Evolutionary conservation across 2,329 filamentous ascomycete species (phyloP).

Genomic region (Parastagonospora avenae): DNA sequence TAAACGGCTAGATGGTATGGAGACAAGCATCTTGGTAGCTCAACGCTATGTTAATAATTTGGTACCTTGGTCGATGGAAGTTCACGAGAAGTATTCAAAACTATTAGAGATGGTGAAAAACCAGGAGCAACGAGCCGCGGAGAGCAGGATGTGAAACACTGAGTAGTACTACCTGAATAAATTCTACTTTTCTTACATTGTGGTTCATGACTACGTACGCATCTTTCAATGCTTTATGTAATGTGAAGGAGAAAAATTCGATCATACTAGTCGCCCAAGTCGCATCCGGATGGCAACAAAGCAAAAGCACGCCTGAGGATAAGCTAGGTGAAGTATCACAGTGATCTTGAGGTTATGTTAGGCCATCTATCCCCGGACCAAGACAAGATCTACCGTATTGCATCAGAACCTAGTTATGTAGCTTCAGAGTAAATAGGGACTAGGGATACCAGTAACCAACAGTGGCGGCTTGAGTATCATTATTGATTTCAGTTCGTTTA

Average conservation of each 20-base stretch:
- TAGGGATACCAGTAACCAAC: not conserved
- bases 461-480: not conserved
- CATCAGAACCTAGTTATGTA: not conserved
- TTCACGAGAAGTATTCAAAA: conserved; percentile 16
- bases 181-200: not conserved
- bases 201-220: not conserved
- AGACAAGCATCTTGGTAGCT: conserved; percentile 2
- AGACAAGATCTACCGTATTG: not conserved
- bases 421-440: not conserved
- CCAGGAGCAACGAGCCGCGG: not conserved
- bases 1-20: conserved; percentile 13
- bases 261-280: not conserved
- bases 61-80: conserved; percentile 15
- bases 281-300: not conserved
- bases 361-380: not conserved
- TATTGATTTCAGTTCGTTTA: not conserved
- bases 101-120: conserved; percentile 6
- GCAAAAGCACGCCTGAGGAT: not conserved
- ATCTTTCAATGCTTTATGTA: not conserved
- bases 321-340: not conserved
- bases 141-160: not conserved
- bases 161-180: not conserved
- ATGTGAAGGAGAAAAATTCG: not conserved
- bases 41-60: conserved; percentile 13
- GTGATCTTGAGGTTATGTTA: not conserved